phyloP scores from a whole-genome alignment of 2,329 filamentous ascomycete species.

The Plectosphaerella cucumerina region DNA sequence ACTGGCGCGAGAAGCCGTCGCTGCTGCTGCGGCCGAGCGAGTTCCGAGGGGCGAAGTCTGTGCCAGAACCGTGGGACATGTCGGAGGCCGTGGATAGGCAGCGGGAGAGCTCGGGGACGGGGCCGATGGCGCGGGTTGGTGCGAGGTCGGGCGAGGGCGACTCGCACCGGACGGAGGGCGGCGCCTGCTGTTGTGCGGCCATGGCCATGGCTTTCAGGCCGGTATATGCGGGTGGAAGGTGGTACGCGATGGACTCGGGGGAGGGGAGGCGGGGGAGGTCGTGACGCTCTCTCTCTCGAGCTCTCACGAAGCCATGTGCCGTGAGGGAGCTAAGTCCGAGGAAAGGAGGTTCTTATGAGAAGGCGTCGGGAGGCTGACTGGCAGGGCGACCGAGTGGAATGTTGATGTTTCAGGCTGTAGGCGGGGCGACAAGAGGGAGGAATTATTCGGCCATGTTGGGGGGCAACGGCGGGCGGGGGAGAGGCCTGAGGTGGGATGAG shows the following conservation, averaged over 20 bases:
- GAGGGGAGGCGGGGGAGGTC: too few relatives aligned
- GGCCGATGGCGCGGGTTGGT: slow-evolving; percentile 59
- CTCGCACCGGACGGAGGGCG: slow-evolving; percentile 39
- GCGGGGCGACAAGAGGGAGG: slow-evolving; percentile 3
- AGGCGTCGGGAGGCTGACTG: not conserved
- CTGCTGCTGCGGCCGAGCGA: slow-evolving; percentile 56
- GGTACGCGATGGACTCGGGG: not conserved
- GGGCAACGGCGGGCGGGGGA: too few relatives aligned
- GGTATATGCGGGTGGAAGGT: not conserved
- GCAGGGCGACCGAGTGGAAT: not conserved
- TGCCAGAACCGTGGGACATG: slow-evolving; percentile 50
- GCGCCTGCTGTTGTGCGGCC: slow-evolving; percentile 21
- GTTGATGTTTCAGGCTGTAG: slow-evolving; percentile 6
- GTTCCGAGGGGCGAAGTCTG: slow-evolving; percentile 44
- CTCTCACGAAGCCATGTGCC: not conserved
- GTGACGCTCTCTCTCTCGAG: not conserved
- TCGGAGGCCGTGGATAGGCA: slow-evolving; percentile 61
- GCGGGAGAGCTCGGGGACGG: slow-evolving; percentile 55
- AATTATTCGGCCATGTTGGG: not conserved
- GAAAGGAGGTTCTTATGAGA: not conserved
- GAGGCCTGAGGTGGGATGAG: too few relatives aligned
- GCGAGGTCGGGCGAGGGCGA: slow-evolving; percentile 63
- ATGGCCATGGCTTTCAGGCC: slow-evolving; percentile 24
- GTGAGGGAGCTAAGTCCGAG: not conserved
- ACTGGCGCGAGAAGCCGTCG: slow-evolving; percentile 56